phyloP scores from a whole-genome alignment of 2,329 filamentous ascomycete genomes.

The Colletotrichum plurivorum region DNA sequence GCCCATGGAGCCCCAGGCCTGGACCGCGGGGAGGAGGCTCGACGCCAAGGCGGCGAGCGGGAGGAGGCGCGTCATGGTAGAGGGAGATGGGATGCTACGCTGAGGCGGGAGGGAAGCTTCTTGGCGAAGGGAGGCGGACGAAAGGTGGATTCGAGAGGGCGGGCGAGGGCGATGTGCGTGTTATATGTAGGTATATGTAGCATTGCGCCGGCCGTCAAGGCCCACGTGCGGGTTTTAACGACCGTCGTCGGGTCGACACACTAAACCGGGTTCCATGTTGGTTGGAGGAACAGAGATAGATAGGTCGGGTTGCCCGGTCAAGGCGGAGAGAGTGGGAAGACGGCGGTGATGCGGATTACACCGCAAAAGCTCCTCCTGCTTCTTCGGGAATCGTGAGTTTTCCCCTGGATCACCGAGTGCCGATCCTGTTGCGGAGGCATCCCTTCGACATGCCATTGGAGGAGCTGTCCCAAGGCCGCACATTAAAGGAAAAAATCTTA shows the following conservation, averaged over 20 bases:
- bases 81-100: slow-evolving; percentile 8
- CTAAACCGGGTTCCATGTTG: background rate
- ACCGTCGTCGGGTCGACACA: slow-evolving; percentile 1
- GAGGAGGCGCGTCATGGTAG: slow-evolving; percentile 45
- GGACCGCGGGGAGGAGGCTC: slow-evolving; percentile 30
- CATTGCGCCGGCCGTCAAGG: background rate
- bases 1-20: slow-evolving; percentile 60
- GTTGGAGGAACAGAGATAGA: background rate
- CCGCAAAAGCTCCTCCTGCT: slow-evolving; percentile 36
- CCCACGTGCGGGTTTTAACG: slow-evolving; percentile 18
- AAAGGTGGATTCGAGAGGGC: background rate
- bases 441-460: slow-evolving; percentile 16
- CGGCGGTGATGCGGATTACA: slow-evolving; percentile 14
- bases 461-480: background rate
- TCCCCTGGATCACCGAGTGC: slow-evolving; percentile 13
- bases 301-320: background rate
- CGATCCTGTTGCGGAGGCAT: slow-evolving; percentile 15
- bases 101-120: background rate
- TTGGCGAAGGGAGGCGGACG: background rate
- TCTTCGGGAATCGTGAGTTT: slow-evolving; percentile 36
- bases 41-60: slow-evolving; percentile 44
- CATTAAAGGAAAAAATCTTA: slow-evolving; percentile 4
- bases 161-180: background rate
- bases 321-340: background rate
- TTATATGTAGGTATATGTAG: slow-evolving; percentile 11